A percentile compares a stretch with the other conserved stretches of the same genome.
Conservation (phyloP, 495 filamentous ascomycete genomes). For the Penicillium soppii region DNA sequence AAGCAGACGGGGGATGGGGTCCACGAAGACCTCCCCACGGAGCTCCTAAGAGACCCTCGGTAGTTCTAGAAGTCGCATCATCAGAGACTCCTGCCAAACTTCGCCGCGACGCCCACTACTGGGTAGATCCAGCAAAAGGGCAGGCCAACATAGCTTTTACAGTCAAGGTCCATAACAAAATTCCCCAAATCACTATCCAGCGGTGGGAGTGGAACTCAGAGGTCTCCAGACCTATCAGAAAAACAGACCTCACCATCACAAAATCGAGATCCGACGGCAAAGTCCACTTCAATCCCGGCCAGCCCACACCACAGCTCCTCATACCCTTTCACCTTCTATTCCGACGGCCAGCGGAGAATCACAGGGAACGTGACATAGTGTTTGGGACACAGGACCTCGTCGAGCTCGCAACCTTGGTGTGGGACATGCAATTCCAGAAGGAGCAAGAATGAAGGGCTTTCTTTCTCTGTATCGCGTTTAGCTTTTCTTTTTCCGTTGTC, state of each 20-base stretch:
- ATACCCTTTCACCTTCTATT: conserved; percentile 3
- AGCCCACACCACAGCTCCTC: neutral
- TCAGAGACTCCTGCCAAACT: neutral
- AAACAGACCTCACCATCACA: neutral
- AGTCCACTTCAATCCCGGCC: conserved; percentile 1
- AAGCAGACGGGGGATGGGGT: conserved; percentile 6
- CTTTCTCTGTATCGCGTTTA: too few relatives aligned
- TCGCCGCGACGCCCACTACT: conserved; percentile 1
- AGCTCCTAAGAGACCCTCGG: conserved; percentile 4
- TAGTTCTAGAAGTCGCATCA: neutral
- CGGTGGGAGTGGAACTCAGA: neutral
- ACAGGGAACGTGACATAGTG: neutral
- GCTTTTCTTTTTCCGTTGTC: too few relatives aligned
- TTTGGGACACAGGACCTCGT: conserved; percentile 3
- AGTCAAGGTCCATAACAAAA: neutral
- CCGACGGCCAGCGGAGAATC: neutral
- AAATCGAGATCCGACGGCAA: neutral
- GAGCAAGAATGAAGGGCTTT: too few relatives aligned
- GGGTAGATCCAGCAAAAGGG: conserved; percentile 3
- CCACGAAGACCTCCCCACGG: conserved; percentile 3
- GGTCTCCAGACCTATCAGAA: neutral
- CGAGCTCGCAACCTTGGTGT: conserved; percentile 2
- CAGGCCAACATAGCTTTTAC: conserved; percentile 4
- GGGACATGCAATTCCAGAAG: conserved; percentile 2
- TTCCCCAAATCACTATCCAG: neutral